phyloP scores from a whole-genome alignment of 306 rosid genomes.

The Pterocarpus santalinus region DNA sequence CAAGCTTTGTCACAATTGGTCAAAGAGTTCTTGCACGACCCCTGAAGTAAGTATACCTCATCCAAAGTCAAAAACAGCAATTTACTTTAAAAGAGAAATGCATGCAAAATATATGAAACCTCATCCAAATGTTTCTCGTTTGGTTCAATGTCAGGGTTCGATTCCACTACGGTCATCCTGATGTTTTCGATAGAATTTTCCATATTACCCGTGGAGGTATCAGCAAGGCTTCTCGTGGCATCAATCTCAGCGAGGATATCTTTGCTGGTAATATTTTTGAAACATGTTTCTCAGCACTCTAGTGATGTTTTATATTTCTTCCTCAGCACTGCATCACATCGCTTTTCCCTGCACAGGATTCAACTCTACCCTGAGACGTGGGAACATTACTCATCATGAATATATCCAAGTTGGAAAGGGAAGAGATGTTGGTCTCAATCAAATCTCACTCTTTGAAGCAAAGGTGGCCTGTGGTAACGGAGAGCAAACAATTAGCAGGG shows the following conservation, averaged over 20 bases:
- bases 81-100: constrained; percentile 32
- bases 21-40: constrained; percentile 99
- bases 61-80: constrained; percentile 29
- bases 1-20: constrained; percentile 94
- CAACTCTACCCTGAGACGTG: constrained; percentile 90
- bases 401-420: constrained; percentile 99
- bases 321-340: constrained; percentile 44
- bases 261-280: constrained; percentile 82
- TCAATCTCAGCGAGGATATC: constrained; percentile 96
- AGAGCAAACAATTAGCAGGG: constrained; percentile 93
- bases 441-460: constrained; percentile 96
- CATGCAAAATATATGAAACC: not conserved
- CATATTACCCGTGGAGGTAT: constrained; percentile 98
- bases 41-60: constrained; percentile 72
- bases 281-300: constrained; percentile 28
- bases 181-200: constrained; percentile 96
- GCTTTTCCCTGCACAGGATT: constrained; percentile 63
- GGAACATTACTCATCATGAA: constrained; percentile 95
- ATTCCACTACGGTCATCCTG: constrained; percentile 99
- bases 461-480: constrained; percentile 98
- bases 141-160: constrained; percentile 77
- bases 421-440: constrained; percentile 97
- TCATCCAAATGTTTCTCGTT: not conserved
- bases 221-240: constrained; percentile 98
- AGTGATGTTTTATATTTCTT: constrained; percentile 33